phyloP scores from a whole-genome alignment of 768 basidiomycete species.

The Collybia mongolica region DNA sequence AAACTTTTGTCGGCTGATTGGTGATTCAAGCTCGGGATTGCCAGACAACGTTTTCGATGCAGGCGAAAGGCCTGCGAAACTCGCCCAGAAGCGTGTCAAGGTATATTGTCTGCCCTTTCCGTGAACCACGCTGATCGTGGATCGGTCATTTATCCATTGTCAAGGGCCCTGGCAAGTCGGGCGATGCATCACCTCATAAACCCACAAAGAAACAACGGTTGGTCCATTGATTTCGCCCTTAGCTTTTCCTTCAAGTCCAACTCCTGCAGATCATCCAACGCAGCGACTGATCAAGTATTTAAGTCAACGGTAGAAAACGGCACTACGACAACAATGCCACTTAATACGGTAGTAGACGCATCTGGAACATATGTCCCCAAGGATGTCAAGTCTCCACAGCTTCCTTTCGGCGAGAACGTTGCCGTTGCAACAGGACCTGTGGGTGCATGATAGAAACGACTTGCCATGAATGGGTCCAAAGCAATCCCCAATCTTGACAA shows the following conservation, averaged over 20 bases:
- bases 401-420: slow-evolving; percentile 62
- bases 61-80: slow-evolving; percentile 74
- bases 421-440: slow-evolving; percentile 47
- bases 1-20: slow-evolving; percentile 2
- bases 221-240: slow-evolving; percentile 36
- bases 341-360: slow-evolving; percentile 29
- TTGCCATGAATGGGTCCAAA: slow-evolving; percentile 9
- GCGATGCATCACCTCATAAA: slow-evolving; percentile 61
- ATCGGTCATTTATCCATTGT: slow-evolving; percentile 16
- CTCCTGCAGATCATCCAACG: slow-evolving; percentile 46
- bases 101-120: slow-evolving; percentile 27
- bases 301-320: slow-evolving; percentile 41
- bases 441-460: slow-evolving; percentile 33
- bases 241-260: slow-evolving; percentile 21
- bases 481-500: background rate
- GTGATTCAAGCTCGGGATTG: slow-evolving; percentile 54
- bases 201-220: slow-evolving; percentile 85
- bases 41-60: slow-evolving; percentile 83
- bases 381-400: slow-evolving; percentile 58
- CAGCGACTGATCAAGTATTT: slow-evolving; percentile 32
- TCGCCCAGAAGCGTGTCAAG: slow-evolving; percentile 75
- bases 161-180: slow-evolving; percentile 64
- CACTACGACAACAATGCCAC: slow-evolving; percentile 22
- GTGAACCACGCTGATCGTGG: slow-evolving; percentile 7
- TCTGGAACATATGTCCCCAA: slow-evolving; percentile 38